Percentiles rank a stretch among this genome's conserved stretches.
These are phyloP conservation scores for Xylaria grammica DNA, from an alignment of 495 filamentous ascomycete genomes.

Conservation along the genomic window DNA sequence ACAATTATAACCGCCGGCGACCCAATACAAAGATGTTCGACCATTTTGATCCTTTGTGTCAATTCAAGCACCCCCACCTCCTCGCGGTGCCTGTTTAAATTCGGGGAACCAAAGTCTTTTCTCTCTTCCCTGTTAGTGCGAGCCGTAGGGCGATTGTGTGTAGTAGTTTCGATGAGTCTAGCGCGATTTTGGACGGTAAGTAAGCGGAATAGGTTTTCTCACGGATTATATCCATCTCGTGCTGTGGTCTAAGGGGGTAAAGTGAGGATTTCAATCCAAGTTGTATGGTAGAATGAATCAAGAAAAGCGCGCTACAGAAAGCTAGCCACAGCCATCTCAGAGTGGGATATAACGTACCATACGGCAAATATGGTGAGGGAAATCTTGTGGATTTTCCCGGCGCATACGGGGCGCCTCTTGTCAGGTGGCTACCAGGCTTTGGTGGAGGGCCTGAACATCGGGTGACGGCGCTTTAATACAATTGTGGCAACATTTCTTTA, in stretches of 20 bases:
- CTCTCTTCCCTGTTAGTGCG: not conserved
- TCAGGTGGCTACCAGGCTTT: too few species aligned
- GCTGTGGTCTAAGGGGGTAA: not conserved
- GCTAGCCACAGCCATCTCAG: slow-evolving; percentile 19
- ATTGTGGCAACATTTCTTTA: slow-evolving; percentile 43
- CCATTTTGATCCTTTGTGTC: too few species aligned
- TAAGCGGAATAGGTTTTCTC: not conserved
- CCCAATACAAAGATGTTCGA: not conserved
- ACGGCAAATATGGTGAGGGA: slow-evolving; percentile 28
- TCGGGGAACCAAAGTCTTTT: too few species aligned
- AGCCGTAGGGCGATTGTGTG: not conserved
- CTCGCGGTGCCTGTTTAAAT: too few species aligned
- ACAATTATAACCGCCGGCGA: not conserved
- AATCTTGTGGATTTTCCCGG: slow-evolving; percentile 14
- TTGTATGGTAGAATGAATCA: not conserved
- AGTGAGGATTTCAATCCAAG: too few species aligned
- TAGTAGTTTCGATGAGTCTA: not conserved
- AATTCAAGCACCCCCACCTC: not conserved
- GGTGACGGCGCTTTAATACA: slow-evolving; percentile 20
- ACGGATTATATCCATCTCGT: not conserved
- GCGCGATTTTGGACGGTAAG: not conserved
- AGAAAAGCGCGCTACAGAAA: slow-evolving; percentile 2
- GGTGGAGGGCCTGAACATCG: slow-evolving; percentile 10
- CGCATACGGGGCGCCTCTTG: too few species aligned
- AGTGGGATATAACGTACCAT: slow-evolving; percentile 25